phyloP scores from a whole-genome alignment of 345 rosid species.

The Trapa incisa region DNA sequence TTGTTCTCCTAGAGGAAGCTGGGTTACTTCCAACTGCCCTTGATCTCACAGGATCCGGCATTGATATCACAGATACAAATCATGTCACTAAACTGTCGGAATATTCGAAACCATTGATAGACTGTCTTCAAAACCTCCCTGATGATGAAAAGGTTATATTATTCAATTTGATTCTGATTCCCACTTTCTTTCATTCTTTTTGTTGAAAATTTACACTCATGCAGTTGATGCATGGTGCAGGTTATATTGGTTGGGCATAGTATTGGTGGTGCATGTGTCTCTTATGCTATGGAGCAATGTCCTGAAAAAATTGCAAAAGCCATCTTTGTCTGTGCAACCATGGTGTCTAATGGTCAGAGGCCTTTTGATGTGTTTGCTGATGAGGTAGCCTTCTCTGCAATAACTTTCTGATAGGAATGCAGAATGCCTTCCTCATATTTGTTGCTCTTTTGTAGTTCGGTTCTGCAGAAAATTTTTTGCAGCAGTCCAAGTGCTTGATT shows the following conservation, averaged over 20 bases:
- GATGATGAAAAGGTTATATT: constrained; percentile 72
- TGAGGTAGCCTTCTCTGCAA: constrained; percentile 37
- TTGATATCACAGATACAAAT: constrained; percentile 56
- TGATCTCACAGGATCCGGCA: constrained; percentile 83
- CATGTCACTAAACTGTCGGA: constrained; percentile 57
- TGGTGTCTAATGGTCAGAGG: constrained; percentile 78
- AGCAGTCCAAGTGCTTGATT: constrained; percentile 68
- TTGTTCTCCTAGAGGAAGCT: constrained; percentile 73
- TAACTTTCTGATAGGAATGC: no score
- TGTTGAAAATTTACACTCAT: not conserved
- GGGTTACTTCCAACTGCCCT: constrained; percentile 60
- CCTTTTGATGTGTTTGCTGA: constrained; percentile 92
- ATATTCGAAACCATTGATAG: constrained; percentile 69
- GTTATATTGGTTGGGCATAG: constrained; percentile 90
- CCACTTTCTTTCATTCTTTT: not conserved
- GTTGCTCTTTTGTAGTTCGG: constrained; percentile 60
- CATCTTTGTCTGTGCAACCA: constrained; percentile 74
- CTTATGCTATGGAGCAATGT: constrained; percentile 69
- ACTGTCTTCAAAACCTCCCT: constrained; percentile 49
- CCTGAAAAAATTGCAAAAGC: constrained; percentile 74
- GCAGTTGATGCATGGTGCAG: constrained; percentile 18
- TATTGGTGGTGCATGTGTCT: constrained; percentile 78
- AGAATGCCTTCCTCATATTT: not conserved
- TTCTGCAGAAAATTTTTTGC: constrained; percentile 80
- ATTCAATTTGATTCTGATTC: not conserved